phyloP scores from a whole-genome alignment of 2,329 filamentous ascomycete species.

The Venturia effusa region DNA sequence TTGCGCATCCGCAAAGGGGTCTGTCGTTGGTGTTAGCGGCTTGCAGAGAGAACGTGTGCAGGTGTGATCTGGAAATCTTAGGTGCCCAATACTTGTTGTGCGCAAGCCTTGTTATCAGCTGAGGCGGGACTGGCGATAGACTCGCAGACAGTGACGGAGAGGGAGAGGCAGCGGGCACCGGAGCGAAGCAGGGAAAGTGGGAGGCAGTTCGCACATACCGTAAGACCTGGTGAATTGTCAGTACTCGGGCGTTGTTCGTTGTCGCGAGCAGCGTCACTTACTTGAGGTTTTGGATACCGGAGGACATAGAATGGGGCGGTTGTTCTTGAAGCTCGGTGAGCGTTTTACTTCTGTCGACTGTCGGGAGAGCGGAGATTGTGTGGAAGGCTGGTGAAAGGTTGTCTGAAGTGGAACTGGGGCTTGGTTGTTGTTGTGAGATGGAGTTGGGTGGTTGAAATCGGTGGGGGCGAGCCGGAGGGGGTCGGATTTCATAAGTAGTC shows the following conservation, averaged over 20 bases:
- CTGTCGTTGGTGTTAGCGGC: constrained; percentile 2
- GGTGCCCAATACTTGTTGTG: neutral
- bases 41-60: neutral
- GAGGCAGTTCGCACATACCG: neutral
- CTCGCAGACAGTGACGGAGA: neutral
- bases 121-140: neutral
- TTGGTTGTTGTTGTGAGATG: neutral
- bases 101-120: neutral
- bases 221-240: constrained; percentile 8
- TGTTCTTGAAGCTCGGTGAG: constrained; percentile 7
- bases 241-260: neutral
- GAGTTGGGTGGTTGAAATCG: neutral
- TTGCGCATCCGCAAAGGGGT: constrained; percentile 12
- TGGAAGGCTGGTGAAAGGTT: neutral
- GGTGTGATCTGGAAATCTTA: neutral
- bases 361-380: neutral
- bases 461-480: neutral
- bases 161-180: neutral
- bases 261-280: constrained; percentile 8
- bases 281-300: constrained; percentile 12
- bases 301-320: constrained; percentile 7
- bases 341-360: neutral
- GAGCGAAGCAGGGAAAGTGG: neutral
- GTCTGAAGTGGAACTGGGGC: neutral
- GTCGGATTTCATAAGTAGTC: neutral